Base-by-base conservation (phyloP, 2,329 filamentous ascomycete genomes). In the Byssoonygena ceratinophila region DNA sequence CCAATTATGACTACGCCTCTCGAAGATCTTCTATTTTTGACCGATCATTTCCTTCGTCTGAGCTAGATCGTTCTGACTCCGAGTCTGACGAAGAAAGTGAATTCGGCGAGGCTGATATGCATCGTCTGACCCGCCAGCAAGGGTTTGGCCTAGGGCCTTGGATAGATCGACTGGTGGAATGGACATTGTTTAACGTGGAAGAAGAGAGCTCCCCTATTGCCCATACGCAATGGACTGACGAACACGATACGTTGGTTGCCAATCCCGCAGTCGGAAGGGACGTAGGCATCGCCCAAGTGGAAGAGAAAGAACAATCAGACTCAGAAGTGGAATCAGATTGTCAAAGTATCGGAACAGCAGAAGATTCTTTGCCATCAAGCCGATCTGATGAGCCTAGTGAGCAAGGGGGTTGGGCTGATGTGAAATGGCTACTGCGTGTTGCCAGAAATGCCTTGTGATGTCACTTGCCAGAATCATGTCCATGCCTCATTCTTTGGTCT, bases 151-250 rank as follows among this genome's bases (percentile, higher is more conserved):
- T 82, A 3, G 79, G 79, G 0, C 66, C 71, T 8, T 76, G 77
- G 72, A 70, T 82, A 59, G 79, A 82, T 57, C 67, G 73, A 22
- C 60, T 82, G 32, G 76, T 82, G 53, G 77, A 77, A 29, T 80
- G 77, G 73, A 74, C 73, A 9, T 57, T 80, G 37, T 81, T 81
- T 58, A 71, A 71, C 2, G 72, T 76, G 1, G 75, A 77, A 8
- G 74, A 76, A 46, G 74, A 77, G 52, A 54, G 39, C 20, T 16
- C 54, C 7, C 23, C 56, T 25, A 22, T n/a, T 3, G 37, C 37
- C 48, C 31, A 46, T 23, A 37, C 50, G 11, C 48, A 40, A 9
- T 45, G 46, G 23, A 40, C 43, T 11, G 41, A 52, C 18, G 29
- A 41, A n/a, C 47, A 50, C 36, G 31, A 71, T 71, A 36, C 51